A percentile compares a stretch with the other conserved stretches of the same genome.
Evolutionary conservation across 129 eudicot species (phyloP).

Genomic region (Saussurea involucrata): DNA sequence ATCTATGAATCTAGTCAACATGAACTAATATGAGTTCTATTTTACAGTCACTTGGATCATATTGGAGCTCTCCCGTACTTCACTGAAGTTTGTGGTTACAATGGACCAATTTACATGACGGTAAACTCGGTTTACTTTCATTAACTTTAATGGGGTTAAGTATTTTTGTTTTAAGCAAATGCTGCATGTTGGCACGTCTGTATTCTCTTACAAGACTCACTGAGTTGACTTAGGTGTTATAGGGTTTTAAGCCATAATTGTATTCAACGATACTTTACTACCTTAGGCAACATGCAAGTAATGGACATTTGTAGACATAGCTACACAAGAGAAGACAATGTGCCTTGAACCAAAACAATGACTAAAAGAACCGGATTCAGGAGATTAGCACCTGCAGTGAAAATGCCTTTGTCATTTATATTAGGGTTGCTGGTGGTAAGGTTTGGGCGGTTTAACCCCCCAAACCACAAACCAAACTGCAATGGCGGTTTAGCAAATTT

Average conservation of each 20-base stretch:
- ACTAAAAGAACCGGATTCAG: neutral
- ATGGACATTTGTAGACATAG: neutral
- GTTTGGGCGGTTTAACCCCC: too few species aligned
- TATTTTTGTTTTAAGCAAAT: neutral
- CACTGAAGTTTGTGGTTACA: constrained; percentile 95
- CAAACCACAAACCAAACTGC: too few species aligned
- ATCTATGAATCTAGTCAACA: neutral
- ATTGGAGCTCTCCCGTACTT: constrained; percentile 96
- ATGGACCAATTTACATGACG: constrained; percentile 97
- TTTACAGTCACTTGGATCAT: constrained; percentile 90
- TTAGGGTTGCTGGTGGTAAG: too few species aligned
- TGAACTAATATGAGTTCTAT: constrained; percentile 10
- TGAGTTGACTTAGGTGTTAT: neutral
- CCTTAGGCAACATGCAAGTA: neutral
- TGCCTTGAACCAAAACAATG: neutral
- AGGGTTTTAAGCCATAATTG: neutral
- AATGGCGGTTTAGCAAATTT: too few species aligned
- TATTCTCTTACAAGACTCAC: neutral
- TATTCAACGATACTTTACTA: neutral
- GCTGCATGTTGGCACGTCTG: neutral
- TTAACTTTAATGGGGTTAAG: neutral
- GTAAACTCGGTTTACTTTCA: constrained; percentile 36
- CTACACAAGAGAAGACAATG: neutral
- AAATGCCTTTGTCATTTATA: neutral
- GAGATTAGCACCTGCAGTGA: neutral